phyloP scores from a whole-genome alignment of 2,329 filamentous ascomycete genomes.

The Cercospora beticola region DNA sequence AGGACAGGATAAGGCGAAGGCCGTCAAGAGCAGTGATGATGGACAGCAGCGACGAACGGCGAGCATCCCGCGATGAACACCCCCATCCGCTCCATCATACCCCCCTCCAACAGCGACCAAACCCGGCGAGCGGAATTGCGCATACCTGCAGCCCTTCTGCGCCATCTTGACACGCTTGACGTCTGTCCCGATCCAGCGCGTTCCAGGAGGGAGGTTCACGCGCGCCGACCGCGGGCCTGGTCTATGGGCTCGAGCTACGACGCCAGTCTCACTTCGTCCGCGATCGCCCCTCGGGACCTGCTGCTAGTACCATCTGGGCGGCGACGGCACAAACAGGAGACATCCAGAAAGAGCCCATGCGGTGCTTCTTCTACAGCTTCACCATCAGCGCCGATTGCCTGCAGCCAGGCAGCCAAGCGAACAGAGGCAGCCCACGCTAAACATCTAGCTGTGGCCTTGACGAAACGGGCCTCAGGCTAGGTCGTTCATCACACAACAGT shows the following conservation, averaged over 20 bases:
- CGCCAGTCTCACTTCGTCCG: not conserved
- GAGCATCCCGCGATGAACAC: not conserved
- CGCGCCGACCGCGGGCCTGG: conserved; percentile 1
- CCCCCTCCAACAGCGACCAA: not conserved
- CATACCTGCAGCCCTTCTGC: not conserved
- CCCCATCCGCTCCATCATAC: not conserved
- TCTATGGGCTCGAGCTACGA: not conserved
- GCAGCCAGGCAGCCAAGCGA: not conserved
- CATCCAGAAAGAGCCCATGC: not conserved
- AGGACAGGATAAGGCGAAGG: not conserved
- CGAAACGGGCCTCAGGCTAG: not conserved
- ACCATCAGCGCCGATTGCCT: not conserved
- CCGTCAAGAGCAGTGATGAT: not conserved
- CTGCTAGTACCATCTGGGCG: not conserved
- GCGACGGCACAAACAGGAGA: not conserved
- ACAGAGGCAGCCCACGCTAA: not conserved
- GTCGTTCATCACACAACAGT: not conserved
- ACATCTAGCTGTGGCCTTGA: not conserved
- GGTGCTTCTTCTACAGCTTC: not conserved
- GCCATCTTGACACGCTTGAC: not conserved
- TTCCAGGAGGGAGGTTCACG: conserved; percentile 3
- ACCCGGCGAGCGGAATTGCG: not conserved
- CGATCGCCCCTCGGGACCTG: not conserved
- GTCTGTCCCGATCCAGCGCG: not conserved
- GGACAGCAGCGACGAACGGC: not conserved